Evolutionary conservation across 768 basidiomycete genomes (phyloP), one percentile per base, ranked within the genome.

Genomic region (Podaxis mareebaensis): DNA sequence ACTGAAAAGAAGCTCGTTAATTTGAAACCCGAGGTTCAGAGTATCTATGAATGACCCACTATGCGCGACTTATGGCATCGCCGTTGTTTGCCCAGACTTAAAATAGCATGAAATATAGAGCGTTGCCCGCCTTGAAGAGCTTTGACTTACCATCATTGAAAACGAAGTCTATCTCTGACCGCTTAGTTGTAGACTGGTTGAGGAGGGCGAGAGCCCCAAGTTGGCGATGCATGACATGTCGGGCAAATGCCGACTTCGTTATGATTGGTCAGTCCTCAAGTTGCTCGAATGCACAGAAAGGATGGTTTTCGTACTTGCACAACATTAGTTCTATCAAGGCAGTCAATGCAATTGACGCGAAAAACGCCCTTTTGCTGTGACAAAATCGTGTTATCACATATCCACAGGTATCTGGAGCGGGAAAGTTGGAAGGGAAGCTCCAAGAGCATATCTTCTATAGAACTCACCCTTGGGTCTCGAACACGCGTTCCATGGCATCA

Each of bases 51-150:
- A 59, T n/a, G 8, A 44, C 89, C 71, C 71, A 92, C 91, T 93
- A 94, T 60, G 90, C 90, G 60, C 91, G 83, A 73, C 92, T 95
- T 63, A 97, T 92, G 4, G 93, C 91, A 72, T 99, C 97, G 0
- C 97, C 97, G 67, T 99, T 99, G 71, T 99, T 97, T 2, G 97
- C 97, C 97, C 97, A 99, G 17, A 94, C 92, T 92, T 64, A 24
- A 51, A 42, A 64, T 26, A 17, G n/a, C 59, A 20, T 24, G 55
- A 13, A 48, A 13, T 13, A 38, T 22, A 20, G 30, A 6, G n/a
- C 13, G 54, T 22, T 20, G 33, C 20, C n/a, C 26, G 40, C 10
- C 13, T 4, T 53, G 3, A 39, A 30, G 2, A 13, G 10, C 4
- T 44, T 10, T 40, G 26, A 58, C 72, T 67, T 74, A 92, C 92